Percentiles rank a stretch among this genome's conserved stretches.
Evolutionary conservation across 768 basidiomycete genomes (phyloP).

Genomic region (Steccherinum ochraceum): DNA sequence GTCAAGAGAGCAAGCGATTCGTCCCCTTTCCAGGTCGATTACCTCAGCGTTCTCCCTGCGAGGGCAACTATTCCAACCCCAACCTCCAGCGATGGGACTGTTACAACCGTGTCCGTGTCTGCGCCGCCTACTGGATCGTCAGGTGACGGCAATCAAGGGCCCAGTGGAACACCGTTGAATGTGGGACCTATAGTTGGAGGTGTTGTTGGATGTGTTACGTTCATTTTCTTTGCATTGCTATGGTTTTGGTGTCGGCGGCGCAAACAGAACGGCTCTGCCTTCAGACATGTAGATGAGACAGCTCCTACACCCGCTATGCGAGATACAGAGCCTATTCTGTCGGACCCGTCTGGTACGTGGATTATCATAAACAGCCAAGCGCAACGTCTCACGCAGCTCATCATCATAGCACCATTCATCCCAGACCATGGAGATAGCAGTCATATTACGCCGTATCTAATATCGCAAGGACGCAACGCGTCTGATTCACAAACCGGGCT

Average conservation of each 20-base stretch:
- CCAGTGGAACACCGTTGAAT: neutral
- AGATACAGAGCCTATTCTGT: neutral
- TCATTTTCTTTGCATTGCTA: neutral
- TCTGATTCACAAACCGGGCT: no score
- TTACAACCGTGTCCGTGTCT: neutral
- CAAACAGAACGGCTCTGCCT: neutral
- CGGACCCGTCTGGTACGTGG: no score
- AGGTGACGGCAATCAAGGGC: neutral
- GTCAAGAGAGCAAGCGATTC: neutral
- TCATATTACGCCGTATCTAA: no score
- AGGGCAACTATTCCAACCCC: neutral
- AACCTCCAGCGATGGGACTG: neutral
- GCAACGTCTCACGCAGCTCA: no score
- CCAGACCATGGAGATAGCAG: neutral
- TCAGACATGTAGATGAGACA: neutral
- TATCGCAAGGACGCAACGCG: no score
- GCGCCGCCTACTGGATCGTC: neutral
- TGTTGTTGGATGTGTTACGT: neutral
- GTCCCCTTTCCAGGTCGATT: neutral
- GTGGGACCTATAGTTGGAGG: neutral
- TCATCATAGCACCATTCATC: neutral
- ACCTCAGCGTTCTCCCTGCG: neutral
- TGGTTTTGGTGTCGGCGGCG: neutral
- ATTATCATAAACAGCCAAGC: no score
- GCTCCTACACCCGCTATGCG: neutral